These are phyloP conservation scores for Apiotrichum akiyoshidainum DNA, from an alignment of 1,284 basidiomycete genomes.

Conservation along the genomic window DNA sequence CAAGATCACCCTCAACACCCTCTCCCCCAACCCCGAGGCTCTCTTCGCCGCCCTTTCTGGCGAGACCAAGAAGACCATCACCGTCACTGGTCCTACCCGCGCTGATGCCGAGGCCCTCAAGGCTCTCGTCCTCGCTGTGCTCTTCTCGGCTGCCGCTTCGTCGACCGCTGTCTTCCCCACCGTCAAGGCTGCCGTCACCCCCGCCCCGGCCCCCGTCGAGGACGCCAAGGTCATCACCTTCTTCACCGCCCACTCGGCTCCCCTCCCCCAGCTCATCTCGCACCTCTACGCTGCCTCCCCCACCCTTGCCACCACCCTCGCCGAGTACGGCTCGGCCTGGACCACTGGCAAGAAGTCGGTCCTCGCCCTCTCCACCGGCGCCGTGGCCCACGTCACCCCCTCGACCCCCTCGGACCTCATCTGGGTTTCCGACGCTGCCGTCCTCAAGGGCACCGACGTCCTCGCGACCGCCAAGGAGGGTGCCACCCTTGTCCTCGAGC, in stretches of 20 bases:
- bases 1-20: conserved; percentile 40
- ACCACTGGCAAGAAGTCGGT: conserved; percentile 49
- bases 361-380: conserved; percentile 37
- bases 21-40: conserved; percentile 35
- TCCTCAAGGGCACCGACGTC: conserved; percentile 48
- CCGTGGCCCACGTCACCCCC: conserved; percentile 22
- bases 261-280: conserved; percentile 46
- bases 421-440: conserved; percentile 49
- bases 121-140: conserved; percentile 52
- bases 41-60: conserved; percentile 36
- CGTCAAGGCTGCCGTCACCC: conserved; percentile 42
- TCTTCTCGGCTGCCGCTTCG: conserved; percentile 50
- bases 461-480: conserved; percentile 40
- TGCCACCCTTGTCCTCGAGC: conserved; percentile 48
- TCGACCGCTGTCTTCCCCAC: conserved; percentile 39
- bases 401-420: conserved; percentile 40
- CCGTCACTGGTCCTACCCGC: conserved; percentile 38
- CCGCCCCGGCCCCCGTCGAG: conserved; percentile 23
- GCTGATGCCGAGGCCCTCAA: conserved; percentile 45
- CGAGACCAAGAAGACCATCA: conserved; percentile 32
- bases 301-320: conserved; percentile 40
- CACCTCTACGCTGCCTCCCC: conserved; percentile 52
- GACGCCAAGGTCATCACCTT: conserved; percentile 50
- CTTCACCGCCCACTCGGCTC: conserved; percentile 47
- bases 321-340: conserved; percentile 45